phyloP scores from a whole-genome alignment of 2,329 filamentous ascomycete genomes.

The Xenoacremonium recifei region DNA sequence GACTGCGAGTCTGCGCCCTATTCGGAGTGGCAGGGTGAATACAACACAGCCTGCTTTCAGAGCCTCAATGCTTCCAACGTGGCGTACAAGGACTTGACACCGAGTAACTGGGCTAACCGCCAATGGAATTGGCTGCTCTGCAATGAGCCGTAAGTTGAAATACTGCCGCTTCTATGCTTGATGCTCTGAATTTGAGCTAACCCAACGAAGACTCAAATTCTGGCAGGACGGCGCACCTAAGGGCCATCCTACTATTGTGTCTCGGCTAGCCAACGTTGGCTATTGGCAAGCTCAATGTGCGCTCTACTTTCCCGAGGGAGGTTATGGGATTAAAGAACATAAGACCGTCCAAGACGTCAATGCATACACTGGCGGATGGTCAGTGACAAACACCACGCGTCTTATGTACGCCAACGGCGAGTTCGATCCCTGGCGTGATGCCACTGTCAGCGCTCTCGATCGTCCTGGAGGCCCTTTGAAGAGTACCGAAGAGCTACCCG shows the following conservation, averaged over 20 bases:
- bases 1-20: slow-evolving; percentile 7
- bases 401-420: slow-evolving; percentile 59
- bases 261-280: slow-evolving; percentile 45
- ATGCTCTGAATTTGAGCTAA: not conserved
- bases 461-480: slow-evolving; percentile 53
- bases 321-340: slow-evolving; percentile 45
- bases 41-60: slow-evolving; percentile 43
- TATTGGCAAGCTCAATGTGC: slow-evolving; percentile 58
- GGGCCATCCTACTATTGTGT: slow-evolving; percentile 45
- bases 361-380: slow-evolving; percentile 55
- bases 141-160: slow-evolving; percentile 54
- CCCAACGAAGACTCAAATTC: slow-evolving; percentile 19
- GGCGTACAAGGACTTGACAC: slow-evolving; percentile 47
- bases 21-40: slow-evolving; percentile 9
- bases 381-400: slow-evolving; percentile 46
- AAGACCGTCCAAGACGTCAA: slow-evolving; percentile 51
- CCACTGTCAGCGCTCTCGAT: slow-evolving; percentile 50
- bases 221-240: slow-evolving; percentile 44
- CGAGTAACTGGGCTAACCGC: slow-evolving; percentile 45
- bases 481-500: slow-evolving; percentile 45
- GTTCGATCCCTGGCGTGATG: slow-evolving; percentile 59
- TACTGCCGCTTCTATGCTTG: slow-evolving; percentile 26
- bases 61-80: slow-evolving; percentile 49
- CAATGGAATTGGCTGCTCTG: slow-evolving; percentile 63
- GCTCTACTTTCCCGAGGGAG: slow-evolving; percentile 52